Evolutionary conservation across 1,284 basidiomycete species (phyloP), one percentile per base, ranked within the genome.

Genomic region (Boletellus sp.): DNA sequence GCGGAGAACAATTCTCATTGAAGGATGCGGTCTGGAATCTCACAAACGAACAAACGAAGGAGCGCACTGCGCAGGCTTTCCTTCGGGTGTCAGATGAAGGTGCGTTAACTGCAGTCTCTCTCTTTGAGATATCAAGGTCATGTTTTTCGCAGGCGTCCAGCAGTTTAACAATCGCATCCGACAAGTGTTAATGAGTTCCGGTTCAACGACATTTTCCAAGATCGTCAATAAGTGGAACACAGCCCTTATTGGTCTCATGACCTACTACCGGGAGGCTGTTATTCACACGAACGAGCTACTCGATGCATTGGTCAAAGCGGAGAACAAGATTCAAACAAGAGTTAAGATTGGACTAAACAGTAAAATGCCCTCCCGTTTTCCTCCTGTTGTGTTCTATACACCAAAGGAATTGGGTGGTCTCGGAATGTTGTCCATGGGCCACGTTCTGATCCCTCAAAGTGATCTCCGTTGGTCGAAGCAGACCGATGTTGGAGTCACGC

Each of bases 151-250:
- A 84, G 89, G 91, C 60, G 91, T 99, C 44, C 91, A 96, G 64
- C 87, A 91, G 65, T 97, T 97, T 79, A 94, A 95, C 74, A 97
- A 97, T 72, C 82, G 93, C 46, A 96, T 98, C 59, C 83, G 96
- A 50, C 96, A 98, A 71, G 91, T 99, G 18, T 75, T 99, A 57
- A 99, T 99, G 97, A 94, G 93, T 61, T 98, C 97, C 2, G 97
- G 97, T 54, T 96, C 94, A 0, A 96, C 96, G 1, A 98, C 97
- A 0, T 99, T 99, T 81, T 93, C 92, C 56, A 99, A 99, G 81
- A 97, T 99, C 63, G 91, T 98, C 67, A 99, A 99, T 79, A 98
- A 98, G 75, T 97, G 94, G 94, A 98, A 97, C 71, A 96, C 94
- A 3, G 91, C 92, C 11, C 81, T 96, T 49, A 96, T 95, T 59